Base-by-base conservation (phyloP, 345 rosid species). In the Corymbia maculata region DNA sequence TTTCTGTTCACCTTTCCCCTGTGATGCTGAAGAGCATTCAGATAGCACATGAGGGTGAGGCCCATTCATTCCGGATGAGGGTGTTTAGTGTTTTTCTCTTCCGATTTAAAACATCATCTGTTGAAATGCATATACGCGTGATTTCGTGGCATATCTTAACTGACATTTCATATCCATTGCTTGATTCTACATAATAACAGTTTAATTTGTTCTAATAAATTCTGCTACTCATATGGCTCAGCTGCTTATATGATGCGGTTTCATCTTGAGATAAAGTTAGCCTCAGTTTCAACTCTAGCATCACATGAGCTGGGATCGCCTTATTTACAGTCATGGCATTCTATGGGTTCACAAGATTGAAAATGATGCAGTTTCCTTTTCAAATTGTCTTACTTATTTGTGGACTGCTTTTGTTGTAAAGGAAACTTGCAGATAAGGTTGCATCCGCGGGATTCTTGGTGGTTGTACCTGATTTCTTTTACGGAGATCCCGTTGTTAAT, bases 391-490 rank as follows among this genome's bases (percentile, higher is more conserved):
- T 75, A 75, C 47, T 86, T 64, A 57, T 66, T 87, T 42, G 47
- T n/a, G 2, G 55, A 85, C 50, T 79, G 45, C 45, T 32, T 61
- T 85, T 5, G 11, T 89, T 52, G 4, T 51, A 85, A 55, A 93
- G 92, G 91, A 93, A 90, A 55, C 91, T 93, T 8, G 93, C 93
- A 15, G 93, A 93, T 89, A 90, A 90, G 84, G 86, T 88, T 86
- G 94, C 91, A 24, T 88, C 92, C 16, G 89, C 87, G 3, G 92
- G 89, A 85, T 93, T 89, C 91, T 88, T 88, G 7, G 91, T 89
- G 44, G 85, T 88, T 11, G 94, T 89, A 80, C 90, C 90, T 7
- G 90, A 89, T 84, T 89, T 89, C 90, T 89, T 80, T 10, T 80
- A 86, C 0, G 88, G 90, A 9, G 90, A 89, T 30, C 88, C 90